A percentile compares a stretch with the other conserved stretches of the same genome.
Conservation (phyloP, 805 yeast species). For the Metschnikowia sp. region DNA sequence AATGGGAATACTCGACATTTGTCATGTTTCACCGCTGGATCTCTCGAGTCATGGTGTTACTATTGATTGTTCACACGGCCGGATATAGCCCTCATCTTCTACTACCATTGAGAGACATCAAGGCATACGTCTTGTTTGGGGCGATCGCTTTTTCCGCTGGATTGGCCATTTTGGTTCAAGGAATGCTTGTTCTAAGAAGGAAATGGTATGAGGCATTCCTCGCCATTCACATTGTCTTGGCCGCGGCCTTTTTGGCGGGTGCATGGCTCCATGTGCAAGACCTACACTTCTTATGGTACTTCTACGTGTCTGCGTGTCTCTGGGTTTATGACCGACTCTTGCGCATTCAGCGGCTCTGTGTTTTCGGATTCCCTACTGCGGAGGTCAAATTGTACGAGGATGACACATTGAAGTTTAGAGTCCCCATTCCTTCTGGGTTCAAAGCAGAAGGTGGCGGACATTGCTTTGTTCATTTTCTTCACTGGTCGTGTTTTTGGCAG, state of each 20-base stretch:
- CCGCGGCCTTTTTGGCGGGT: slow-evolving; percentile 42
- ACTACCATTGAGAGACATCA: slow-evolving; percentile 4
- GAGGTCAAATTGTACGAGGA: slow-evolving; percentile 38
- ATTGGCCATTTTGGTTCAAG: slow-evolving; percentile 43
- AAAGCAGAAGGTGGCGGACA: slow-evolving; percentile 58
- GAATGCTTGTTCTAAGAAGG: slow-evolving; percentile 43
- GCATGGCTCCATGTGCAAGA: slow-evolving; percentile 45
- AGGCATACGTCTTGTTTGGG: slow-evolving; percentile 30
- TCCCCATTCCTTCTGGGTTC: slow-evolving; percentile 55
- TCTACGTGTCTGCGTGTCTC: slow-evolving; percentile 15
- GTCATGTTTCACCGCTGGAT: slow-evolving; percentile 57
- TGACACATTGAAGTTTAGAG: slow-evolving; percentile 47
- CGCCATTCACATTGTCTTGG: slow-evolving; percentile 33
- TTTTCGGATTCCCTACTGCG: slow-evolving; percentile 61
- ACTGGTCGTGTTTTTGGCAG: slow-evolving; percentile 51
- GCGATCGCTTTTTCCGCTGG: slow-evolving; percentile 43
- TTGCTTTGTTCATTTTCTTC: slow-evolving; percentile 52
- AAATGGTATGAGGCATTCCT: slow-evolving; percentile 45
- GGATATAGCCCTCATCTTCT: slow-evolving; percentile 11
- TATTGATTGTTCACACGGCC: slow-evolving; percentile 42
- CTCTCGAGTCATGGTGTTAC: slow-evolving; percentile 41
- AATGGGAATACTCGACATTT: slow-evolving; percentile 46
- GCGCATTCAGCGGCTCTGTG: slow-evolving; percentile 51
- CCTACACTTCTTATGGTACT: slow-evolving; percentile 22
- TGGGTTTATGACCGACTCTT: slow-evolving; percentile 37